Evolutionary conservation across 106 monocot genomes (phyloP).

Genomic region (Allium cepa): DNA sequence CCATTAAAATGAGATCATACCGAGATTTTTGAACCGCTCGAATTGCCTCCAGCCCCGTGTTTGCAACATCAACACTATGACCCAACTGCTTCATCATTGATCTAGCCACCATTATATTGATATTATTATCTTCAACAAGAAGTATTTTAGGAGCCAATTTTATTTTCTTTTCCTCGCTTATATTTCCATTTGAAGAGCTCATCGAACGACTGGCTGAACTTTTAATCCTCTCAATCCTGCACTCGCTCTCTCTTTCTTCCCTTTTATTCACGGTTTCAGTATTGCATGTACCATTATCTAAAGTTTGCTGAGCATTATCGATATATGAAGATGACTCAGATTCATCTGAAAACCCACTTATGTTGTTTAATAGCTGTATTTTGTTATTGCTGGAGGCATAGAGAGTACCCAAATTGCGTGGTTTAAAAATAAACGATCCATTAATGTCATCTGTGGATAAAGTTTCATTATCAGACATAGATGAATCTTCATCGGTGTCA

Average conservation of each 20-base stretch:
- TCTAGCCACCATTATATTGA: constrained; percentile 66
- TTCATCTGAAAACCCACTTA: constrained; percentile 11
- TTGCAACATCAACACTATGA: constrained; percentile 45
- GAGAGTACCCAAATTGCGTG: constrained; percentile 17
- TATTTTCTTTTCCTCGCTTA: constrained; percentile 5
- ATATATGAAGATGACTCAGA: constrained; percentile 10
- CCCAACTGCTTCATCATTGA: constrained; percentile 71
- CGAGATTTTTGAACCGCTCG: constrained; percentile 39
- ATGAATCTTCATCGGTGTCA: constrained; percentile 37
- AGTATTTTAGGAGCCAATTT: constrained; percentile 32
- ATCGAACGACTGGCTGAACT: constrained; percentile 3
- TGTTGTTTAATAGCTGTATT: constrained; percentile 4
- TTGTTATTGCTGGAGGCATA: constrained; percentile 15
- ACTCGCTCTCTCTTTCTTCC: constrained; percentile 6
- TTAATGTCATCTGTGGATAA: constrained; percentile 15
- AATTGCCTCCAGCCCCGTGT: constrained; percentile 72
- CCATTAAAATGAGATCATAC: constrained; percentile 79
- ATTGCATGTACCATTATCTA: neutral
- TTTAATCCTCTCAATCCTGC: neutral
- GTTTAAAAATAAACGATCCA: constrained; percentile 52
- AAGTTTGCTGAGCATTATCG: neutral
- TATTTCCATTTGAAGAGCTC: constrained; percentile 4
- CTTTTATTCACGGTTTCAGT: constrained; percentile 9
- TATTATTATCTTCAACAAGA: constrained; percentile 76
- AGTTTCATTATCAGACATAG: constrained; percentile 14